These are phyloP conservation scores for Halophytophthora batemanensis DNA, from an alignment of 352 stramenopile species.

Conservation along the genomic window DNA sequence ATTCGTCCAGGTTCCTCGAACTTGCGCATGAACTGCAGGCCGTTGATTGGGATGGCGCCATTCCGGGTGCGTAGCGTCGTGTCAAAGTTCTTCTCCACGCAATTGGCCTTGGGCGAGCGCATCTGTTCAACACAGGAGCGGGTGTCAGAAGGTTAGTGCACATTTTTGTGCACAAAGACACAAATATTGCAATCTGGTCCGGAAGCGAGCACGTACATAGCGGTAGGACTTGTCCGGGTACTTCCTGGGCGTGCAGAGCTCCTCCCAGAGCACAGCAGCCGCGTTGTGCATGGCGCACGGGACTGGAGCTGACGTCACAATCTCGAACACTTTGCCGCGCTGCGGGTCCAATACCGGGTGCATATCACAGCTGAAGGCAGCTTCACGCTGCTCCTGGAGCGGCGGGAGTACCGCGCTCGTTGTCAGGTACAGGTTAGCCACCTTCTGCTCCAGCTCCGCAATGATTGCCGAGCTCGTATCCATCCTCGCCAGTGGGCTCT, in stretches of 20 bases:
- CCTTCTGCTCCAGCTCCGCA: constrained; percentile 16
- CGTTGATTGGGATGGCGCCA: constrained; percentile 8
- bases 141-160: not conserved
- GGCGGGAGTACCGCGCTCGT: constrained; percentile 12
- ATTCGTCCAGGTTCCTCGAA: constrained; percentile 25
- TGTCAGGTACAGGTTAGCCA: constrained; percentile 18
- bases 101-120: constrained; percentile 11
- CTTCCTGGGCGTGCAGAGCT: constrained; percentile 10
- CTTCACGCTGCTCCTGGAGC: not conserved
- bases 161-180: not conserved
- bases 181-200: too few relatives aligned
- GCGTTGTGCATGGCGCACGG: constrained; percentile 17
- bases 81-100: constrained; percentile 22
- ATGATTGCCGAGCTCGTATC: constrained; percentile 8
- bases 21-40: constrained; percentile 23
- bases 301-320: constrained; percentile 6
- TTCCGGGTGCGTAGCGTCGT: constrained; percentile 9
- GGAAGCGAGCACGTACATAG: constrained; percentile 25
- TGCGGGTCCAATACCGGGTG: not conserved
- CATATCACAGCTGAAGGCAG: not conserved
- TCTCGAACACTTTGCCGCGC: constrained; percentile 11
- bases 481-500: not conserved
- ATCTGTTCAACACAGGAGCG: constrained; percentile 9
- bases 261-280: constrained; percentile 14
- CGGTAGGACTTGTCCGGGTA: constrained; percentile 22